Evolutionary conservation across 2,329 filamentous ascomycete genomes (phyloP).

Genomic region (Paracorniculantispora psalliotae): DNA sequence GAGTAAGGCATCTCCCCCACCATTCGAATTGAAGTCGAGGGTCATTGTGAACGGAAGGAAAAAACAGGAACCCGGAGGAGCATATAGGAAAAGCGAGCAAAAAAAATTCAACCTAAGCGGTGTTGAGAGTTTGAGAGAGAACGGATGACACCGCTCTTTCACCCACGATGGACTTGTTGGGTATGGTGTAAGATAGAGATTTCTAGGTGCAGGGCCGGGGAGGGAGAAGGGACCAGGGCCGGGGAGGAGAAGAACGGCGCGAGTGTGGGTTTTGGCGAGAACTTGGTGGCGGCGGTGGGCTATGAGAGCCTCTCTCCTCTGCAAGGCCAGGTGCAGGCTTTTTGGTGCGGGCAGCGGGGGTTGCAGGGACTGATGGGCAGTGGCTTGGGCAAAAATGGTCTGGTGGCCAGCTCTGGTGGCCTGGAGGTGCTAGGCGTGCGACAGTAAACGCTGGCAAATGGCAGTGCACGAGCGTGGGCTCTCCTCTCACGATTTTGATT

Average conservation of each 20-base stretch:
- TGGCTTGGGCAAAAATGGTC: too few relatives aligned
- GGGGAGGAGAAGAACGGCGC: conserved; percentile 12
- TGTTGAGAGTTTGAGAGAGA: conserved; percentile 33
- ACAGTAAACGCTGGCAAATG: too few relatives aligned
- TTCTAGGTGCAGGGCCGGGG: conserved; percentile 16
- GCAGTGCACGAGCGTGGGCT: too few relatives aligned
- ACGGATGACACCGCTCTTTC: conserved; percentile 43
- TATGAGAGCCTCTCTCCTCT: too few relatives aligned
- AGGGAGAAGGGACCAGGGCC: conserved; percentile 10
- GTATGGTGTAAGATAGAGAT: conserved; percentile 17
- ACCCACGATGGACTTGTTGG: conserved; percentile 15
- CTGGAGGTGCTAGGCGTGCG: too few relatives aligned
- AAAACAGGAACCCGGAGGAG: conserved; percentile 26
- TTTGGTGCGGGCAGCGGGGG: not conserved
- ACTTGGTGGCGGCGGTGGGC: conserved; percentile 4
- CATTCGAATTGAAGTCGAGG: conserved; percentile 55
- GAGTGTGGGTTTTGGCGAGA: conserved; percentile 13
- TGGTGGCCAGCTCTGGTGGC: too few relatives aligned
- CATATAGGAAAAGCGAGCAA: conserved; percentile 23
- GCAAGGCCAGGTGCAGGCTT: not conserved
- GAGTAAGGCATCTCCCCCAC: conserved; percentile 54
- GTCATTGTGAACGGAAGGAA: conserved; percentile 42
- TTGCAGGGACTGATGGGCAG: too few relatives aligned
- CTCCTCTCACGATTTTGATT: too few relatives aligned
- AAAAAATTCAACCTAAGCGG: conserved; percentile 4